Evolutionary conservation across 2,329 filamentous ascomycete genomes (phyloP), one percentile per base, ranked within the genome.

Genomic region (Karstenula rhodostoma): DNA sequence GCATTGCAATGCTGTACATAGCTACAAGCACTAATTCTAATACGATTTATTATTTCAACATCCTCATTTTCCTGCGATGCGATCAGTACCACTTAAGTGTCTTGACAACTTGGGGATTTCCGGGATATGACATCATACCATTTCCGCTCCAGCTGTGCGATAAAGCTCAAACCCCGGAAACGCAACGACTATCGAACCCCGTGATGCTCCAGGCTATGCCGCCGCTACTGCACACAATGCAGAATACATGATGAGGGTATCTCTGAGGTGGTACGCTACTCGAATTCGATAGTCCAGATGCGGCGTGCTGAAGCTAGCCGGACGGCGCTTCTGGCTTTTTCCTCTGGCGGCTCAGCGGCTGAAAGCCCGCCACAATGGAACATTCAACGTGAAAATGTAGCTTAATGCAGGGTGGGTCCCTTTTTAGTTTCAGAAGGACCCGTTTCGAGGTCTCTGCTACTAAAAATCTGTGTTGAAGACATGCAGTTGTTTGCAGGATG

Each of bases 1-100:
- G 47, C 47, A 50, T 35, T 19, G 29, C 47, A 22, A 10, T 50
- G 19, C 6, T 35, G 50, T 53, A 53, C 12, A 53, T 53, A 43
- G 50, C 35, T 42, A 27, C 27, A 29, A 53, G 35, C 29, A 53
- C 19, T 53, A 53, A 53, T 53, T 13, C 22, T 42, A 53, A 50
- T 50, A 13, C 29, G 27, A 48, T 27, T 27, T 17, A 29, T 10
- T 48, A 8, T 32, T n/a, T 17, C 23, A 29, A n/a, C 7, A n/a
- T 15, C 22, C 19, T 22, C 10, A 48, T 8, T 17, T 3, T 13
- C 27, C n/a, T 29, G 44, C 15, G 4, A n/a, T 1, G 17, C n/a
- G 15, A 40, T 40, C 17, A 19, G 12, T 32, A 10, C 29, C 29
- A 32, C 29, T 32, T 32, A 6, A 6, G 29, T 32, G 29, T 32